A percentile compares a stretch with the other conserved stretches of the same genome.
These are phyloP conservation scores for Saccharomycopsis babjevae DNA, from an alignment of 805 yeast genomes.

Conservation along the genomic window DNA sequence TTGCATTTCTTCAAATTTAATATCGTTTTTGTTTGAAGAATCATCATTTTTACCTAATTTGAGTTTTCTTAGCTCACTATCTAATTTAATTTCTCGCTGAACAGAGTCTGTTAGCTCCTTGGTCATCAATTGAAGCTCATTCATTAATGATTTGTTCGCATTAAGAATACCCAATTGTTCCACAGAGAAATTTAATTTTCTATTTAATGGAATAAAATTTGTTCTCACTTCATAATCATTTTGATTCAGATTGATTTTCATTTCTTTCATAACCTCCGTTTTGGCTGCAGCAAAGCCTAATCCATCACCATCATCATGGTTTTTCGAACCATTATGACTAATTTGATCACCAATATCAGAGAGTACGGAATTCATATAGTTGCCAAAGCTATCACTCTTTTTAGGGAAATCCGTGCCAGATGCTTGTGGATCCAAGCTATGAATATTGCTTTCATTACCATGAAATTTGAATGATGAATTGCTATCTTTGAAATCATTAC, in stretches of 20 bases:
- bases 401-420: background rate
- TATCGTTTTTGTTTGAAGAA: background rate
- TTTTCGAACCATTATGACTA: slow-evolving; percentile 2
- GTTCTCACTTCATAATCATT: background rate
- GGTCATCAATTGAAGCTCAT: slow-evolving; percentile 59
- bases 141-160: slow-evolving; percentile 46
- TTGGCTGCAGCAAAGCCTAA: slow-evolving; percentile 10
- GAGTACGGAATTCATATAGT: slow-evolving; percentile 12
- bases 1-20: slow-evolving; percentile 22
- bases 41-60: slow-evolving; percentile 5
- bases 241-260: background rate
- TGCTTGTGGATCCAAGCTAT: background rate
- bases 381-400: slow-evolving; percentile 6
- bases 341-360: slow-evolving; percentile 10
- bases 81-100: slow-evolving; percentile 55
- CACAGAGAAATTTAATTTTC: slow-evolving; percentile 34
- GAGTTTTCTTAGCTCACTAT: slow-evolving; percentile 29
- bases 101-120: slow-evolving; percentile 66
- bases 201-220: background rate
- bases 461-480: background rate
- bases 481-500: background rate
- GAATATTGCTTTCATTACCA: background rate
- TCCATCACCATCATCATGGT: background rate
- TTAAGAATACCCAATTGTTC: slow-evolving; percentile 55
- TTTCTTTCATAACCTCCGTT: slow-evolving; percentile 12